Evolutionary conservation across 495 filamentous ascomycete species (phyloP), one percentile per base, ranked within the genome.

Genomic region (Elaphomyces granulatus): DNA sequence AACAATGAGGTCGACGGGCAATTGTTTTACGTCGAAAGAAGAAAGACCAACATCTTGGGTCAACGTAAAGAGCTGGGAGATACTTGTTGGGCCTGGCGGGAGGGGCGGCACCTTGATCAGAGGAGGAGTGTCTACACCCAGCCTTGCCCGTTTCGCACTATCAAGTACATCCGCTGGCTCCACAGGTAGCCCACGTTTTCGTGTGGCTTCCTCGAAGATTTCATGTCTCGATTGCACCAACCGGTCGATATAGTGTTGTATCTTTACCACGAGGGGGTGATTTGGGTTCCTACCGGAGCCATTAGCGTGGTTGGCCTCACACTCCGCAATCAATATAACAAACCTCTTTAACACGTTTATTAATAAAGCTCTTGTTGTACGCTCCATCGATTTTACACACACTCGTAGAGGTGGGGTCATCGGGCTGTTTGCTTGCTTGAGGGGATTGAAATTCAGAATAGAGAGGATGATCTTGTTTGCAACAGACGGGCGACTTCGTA

Each of bases 391-490:
- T 59, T 81, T 84, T 36, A 94, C 66, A 31, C 84, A 74, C 26
- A 99, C 77, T 38, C 80, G 85, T 21, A 72, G 70, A 51, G 78
- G 81, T 3, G 83, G 70, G 1, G 81, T 87, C 61, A 92, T 72
- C 10, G 84, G 80, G 4, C 74, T 72, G 46, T 74, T 78, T 32
- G 80, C 80, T 43, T 79, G 75, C 49, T 77, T 83, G 6, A 93
- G 58, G 4, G 90, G 90, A 55, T 92, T 92, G 67, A 94, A 99
- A 48, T 77, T 83, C n/a, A 96, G 60, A 17, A 96, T 68, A 2
- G 81, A 71, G 50, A 75, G 80, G 36, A 94, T 60, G 43, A 96
- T 92, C 51, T 86, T 87, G 55, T 75, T 83, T 17, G 83, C 71
- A 43, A 92, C 79, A 23, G 75, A 74, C 17, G 84, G 79, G 15